These are phyloP conservation scores for Paramecium sonneborni DNA, from an alignment of 73 alveolate species.

Conservation along the genomic window DNA sequence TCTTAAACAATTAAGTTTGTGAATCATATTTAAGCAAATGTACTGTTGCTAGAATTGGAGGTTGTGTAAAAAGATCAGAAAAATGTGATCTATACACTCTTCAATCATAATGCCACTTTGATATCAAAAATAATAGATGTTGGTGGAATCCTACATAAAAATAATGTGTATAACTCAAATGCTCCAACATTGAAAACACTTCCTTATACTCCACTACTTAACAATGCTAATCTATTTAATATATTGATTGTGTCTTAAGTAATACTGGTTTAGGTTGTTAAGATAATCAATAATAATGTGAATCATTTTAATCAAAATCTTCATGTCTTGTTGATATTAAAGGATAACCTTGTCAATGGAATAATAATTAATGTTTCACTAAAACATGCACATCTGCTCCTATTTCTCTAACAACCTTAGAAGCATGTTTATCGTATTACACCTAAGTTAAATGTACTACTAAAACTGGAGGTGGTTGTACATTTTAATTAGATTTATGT, in stretches of 20 bases:
- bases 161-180: neutral
- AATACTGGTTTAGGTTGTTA: neutral
- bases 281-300: neutral
- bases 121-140: neutral
- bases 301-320: neutral
- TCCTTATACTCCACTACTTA: neutral
- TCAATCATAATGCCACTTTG: neutral
- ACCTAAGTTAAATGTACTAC: neutral
- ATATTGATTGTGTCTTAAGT: neutral
- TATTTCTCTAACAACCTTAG: neutral
- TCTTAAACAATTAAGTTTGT: neutral
- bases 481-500: neutral
- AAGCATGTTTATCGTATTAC: neutral
- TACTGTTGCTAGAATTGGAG: neutral
- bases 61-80: neutral
- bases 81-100: neutral
- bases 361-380: neutral
- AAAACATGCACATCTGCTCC: neutral
- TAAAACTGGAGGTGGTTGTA: neutral
- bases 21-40: neutral
- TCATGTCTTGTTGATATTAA: neutral
- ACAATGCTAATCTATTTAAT: neutral
- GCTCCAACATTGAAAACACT: neutral
- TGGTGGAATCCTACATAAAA: neutral
- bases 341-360: neutral